These are phyloP conservation scores for Cystobasidium ongulense DNA, from an alignment of 768 basidiomycete species.

Conservation along the genomic window DNA sequence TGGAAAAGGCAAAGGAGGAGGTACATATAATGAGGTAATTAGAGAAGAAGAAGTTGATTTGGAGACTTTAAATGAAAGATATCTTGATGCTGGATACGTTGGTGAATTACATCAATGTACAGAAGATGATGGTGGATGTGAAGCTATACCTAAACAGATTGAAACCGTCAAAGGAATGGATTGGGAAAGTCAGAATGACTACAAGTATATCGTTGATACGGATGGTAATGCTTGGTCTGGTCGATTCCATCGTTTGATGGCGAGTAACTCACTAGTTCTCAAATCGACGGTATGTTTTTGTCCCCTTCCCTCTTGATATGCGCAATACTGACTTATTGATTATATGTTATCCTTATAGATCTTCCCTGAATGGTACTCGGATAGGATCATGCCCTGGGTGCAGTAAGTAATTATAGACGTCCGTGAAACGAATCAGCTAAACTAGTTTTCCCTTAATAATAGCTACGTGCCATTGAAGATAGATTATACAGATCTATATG, in stretches of 20 bases:
- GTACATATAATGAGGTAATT: slow-evolving; percentile 28
- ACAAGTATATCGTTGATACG: slow-evolving; percentile 59
- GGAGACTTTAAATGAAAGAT: slow-evolving; percentile 57
- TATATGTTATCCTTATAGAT: slow-evolving; percentile 2
- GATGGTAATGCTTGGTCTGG: slow-evolving; percentile 58
- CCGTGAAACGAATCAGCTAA: background rate
- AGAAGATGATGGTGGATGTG: slow-evolving; percentile 58
- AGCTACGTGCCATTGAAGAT: slow-evolving; percentile 43
- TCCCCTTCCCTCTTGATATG: background rate
- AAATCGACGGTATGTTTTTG: slow-evolving; percentile 29
- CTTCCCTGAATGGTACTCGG: slow-evolving; percentile 72
- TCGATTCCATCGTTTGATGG: slow-evolving; percentile 40
- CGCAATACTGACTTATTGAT: background rate
- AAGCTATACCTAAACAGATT: slow-evolving; percentile 44
- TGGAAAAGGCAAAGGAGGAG: background rate
- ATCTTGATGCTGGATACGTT: slow-evolving; percentile 84
- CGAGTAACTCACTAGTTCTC: slow-evolving; percentile 23
- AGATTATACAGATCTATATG: slow-evolving; percentile 51
- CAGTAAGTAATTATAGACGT: slow-evolving; percentile 40
- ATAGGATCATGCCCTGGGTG: slow-evolving; percentile 86
- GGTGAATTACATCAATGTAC: slow-evolving; percentile 64
- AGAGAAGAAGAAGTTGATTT: slow-evolving; percentile 35
- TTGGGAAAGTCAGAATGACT: slow-evolving; percentile 45
- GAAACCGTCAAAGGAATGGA: slow-evolving; percentile 44
- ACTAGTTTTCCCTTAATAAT: background rate